Evolutionary conservation across 352 stramenopile species (phyloP).

Genomic region (Pythium rishiriense): DNA sequence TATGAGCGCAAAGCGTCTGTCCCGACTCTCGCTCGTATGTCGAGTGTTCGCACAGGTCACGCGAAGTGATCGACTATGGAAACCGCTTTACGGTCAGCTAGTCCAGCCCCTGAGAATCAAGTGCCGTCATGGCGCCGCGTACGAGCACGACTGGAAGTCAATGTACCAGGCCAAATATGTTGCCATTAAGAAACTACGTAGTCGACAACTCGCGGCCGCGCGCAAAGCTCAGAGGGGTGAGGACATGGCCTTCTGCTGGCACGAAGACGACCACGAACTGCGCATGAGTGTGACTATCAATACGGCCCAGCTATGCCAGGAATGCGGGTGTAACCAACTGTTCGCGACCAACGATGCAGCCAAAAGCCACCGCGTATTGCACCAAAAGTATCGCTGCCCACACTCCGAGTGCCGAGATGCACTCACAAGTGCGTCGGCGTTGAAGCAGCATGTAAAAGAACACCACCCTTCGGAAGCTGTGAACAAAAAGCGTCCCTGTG

Average conservation of each 20-base stretch:
- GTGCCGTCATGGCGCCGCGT: slow-evolving; percentile 17
- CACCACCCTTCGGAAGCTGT: background rate
- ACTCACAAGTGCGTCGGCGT: slow-evolving; percentile 8
- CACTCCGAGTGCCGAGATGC: slow-evolving; percentile 7
- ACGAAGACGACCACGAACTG: slow-evolving; percentile 15
- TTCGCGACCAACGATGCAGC: slow-evolving; percentile 8
- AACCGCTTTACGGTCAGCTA: slow-evolving; percentile 32
- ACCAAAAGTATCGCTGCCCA: slow-evolving; percentile 22
- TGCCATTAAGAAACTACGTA: slow-evolving; percentile 16
- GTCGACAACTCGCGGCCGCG: slow-evolving; percentile 5
- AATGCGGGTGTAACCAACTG: slow-evolving; percentile 27
- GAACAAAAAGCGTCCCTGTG: background rate
- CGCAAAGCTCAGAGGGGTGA: slow-evolving; percentile 5
- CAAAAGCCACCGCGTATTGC: slow-evolving; percentile 11
- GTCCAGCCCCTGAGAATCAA: slow-evolving; percentile 14
- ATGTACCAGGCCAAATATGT: slow-evolving; percentile 24
- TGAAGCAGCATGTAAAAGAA: slow-evolving; percentile 20
- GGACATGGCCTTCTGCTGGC: slow-evolving; percentile 14
- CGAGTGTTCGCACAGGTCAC: slow-evolving; percentile 43
- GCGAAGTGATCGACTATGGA: slow-evolving; percentile 38
- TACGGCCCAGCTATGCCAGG: slow-evolving; percentile 13
- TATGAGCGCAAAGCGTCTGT: slow-evolving; percentile 72
- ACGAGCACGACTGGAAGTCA: slow-evolving; percentile 22
- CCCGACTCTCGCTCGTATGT: slow-evolving; percentile 57
- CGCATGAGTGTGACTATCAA: slow-evolving; percentile 9